A percentile compares a stretch with the other conserved stretches of the same genome.
Conservation (phyloP, 2,329 filamentous ascomycete genomes). For the Penicillium sclerotiorum region DNA sequence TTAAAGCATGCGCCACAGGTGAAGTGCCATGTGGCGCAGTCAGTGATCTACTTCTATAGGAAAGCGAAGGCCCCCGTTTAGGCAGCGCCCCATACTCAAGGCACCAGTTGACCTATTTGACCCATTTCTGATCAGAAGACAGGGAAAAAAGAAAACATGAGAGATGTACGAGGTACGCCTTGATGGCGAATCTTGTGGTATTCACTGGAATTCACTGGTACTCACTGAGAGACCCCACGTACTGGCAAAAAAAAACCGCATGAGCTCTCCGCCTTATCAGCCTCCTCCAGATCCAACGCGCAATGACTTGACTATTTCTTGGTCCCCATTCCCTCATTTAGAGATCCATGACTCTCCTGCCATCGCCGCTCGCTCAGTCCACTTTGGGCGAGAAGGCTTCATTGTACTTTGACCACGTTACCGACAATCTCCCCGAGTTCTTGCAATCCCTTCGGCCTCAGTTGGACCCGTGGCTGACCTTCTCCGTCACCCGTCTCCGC, state of each 20-base stretch:
- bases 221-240: constrained; percentile 1
- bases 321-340: constrained; percentile 10
- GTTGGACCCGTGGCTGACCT: constrained; percentile 28
- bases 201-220: too few relatives aligned
- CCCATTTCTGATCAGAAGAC: too few relatives aligned
- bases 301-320: constrained; percentile 19
- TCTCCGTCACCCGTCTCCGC: constrained; percentile 27
- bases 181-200: too few relatives aligned
- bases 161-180: too few relatives aligned
- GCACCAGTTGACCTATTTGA: too few relatives aligned
- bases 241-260: constrained; percentile 30
- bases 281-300: constrained; percentile 12
- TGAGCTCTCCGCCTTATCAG: constrained; percentile 30
- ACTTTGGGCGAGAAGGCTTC: constrained; percentile 45
- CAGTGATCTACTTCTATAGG: too few relatives aligned
- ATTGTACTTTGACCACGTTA: constrained; percentile 41
- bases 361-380: constrained; percentile 40
- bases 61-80: too few relatives aligned
- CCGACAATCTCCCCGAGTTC: constrained; percentile 33
- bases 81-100: too few relatives aligned
- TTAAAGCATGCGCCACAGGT: too few relatives aligned
- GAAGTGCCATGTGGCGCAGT: too few relatives aligned
- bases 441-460: constrained; percentile 37
- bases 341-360: constrained; percentile 44
- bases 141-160: too few relatives aligned